Evolutionary conservation across 192 early-diverging fungal genomes (phyloP).

Genomic region (Obelidium mucronatum): DNA sequence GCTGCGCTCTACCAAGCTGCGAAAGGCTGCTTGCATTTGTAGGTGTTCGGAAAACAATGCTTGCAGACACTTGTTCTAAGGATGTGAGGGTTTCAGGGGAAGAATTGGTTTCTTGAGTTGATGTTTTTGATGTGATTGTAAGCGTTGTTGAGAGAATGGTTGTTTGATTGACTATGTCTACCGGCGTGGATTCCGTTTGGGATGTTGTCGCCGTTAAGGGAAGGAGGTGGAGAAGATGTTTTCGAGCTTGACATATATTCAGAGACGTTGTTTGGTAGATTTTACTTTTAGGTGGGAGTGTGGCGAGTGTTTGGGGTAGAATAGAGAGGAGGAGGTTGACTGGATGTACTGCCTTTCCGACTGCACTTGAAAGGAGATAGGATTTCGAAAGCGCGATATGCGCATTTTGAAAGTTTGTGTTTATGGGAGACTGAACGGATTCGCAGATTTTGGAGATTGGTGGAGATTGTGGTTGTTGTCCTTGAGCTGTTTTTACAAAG

Average conservation of each 20-base stretch:
- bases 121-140: background rate
- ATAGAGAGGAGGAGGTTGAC: constrained; percentile 29
- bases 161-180: background rate
- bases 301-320: constrained; percentile 24
- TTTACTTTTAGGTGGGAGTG: background rate
- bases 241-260: constrained; percentile 15
- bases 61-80: background rate
- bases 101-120: background rate
- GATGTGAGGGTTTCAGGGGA: background rate
- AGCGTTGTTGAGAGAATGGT: background rate
- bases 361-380: background rate
- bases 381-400: constrained; percentile 31
- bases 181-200: background rate
- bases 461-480: background rate
- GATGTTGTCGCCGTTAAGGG: background rate
- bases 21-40: background rate
- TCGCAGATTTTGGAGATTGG: background rate
- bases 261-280: background rate
- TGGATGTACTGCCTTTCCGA: constrained; percentile 16
- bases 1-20: constrained; percentile 34
- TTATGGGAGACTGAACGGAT: background rate
- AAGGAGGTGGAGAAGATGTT: background rate
- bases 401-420: background rate
- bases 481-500: background rate
- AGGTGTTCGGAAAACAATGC: background rate